phyloP scores from a whole-genome alignment of 2,329 filamentous ascomycete genomes.

The Colletotrichum spaethianum region DNA sequence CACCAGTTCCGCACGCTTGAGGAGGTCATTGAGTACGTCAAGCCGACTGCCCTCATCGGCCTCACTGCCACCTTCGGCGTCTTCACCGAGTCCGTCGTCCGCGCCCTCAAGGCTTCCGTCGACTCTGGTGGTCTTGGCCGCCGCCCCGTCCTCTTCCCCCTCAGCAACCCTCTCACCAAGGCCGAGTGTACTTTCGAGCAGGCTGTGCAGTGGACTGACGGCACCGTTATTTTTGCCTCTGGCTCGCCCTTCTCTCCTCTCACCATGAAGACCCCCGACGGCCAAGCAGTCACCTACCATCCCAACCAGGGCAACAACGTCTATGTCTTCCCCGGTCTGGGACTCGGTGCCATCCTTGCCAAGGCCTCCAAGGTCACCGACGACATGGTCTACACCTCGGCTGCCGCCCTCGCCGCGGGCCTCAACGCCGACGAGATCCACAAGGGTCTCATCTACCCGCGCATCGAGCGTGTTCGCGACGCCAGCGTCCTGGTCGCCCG shows the following conservation, averaged over 20 bases:
- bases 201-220: constrained; percentile 91
- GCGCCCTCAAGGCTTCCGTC: constrained; percentile 75
- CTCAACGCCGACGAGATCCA: constrained; percentile 86
- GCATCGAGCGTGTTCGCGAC: constrained; percentile 91
- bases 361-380: constrained; percentile 91
- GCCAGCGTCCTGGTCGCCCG: constrained; percentile 89
- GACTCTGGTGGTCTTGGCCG: constrained; percentile 78
- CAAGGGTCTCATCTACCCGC: constrained; percentile 89
- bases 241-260: constrained; percentile 90
- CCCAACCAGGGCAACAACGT: constrained; percentile 88
- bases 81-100: constrained; percentile 90
- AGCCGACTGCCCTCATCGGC: constrained; percentile 94
- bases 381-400: constrained; percentile 97
- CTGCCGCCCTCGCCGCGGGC: constrained; percentile 82
- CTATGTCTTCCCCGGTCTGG: constrained; percentile 97
- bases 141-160: constrained; percentile 92
- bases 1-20: constrained; percentile 84
- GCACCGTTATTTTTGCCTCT: constrained; percentile 92
- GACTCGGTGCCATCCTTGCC: constrained; percentile 91
- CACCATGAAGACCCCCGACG: constrained; percentile 72
- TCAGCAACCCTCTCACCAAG: constrained; percentile 96
- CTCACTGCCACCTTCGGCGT: constrained; percentile 94
- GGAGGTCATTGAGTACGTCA: constrained; percentile 94
- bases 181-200: constrained; percentile 98
- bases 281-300: constrained; percentile 76